Evolutionary conservation across 169 alveolate genomes (phyloP).

Genomic region (Sarcocystis neurona): DNA sequence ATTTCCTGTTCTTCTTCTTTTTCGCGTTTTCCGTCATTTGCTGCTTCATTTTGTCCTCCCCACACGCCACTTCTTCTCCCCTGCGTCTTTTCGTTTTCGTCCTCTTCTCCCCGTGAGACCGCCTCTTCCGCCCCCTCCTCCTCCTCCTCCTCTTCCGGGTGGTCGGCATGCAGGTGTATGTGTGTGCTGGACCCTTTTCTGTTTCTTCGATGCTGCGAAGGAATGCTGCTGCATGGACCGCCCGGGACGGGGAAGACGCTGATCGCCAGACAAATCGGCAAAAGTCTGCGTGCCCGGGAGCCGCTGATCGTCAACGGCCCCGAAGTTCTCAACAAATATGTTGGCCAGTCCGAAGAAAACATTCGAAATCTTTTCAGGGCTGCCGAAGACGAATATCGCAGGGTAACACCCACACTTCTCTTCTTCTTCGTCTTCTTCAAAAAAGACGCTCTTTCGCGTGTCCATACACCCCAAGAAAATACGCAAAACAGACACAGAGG

Average conservation of each 20-base stretch:
- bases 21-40: too few relatives aligned
- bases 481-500: neutral
- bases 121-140: neutral
- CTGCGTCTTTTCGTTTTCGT: neutral
- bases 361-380: slow-evolving; percentile 96
- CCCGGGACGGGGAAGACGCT: slow-evolving; percentile 99
- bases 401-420: slow-evolving; percentile 51
- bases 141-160: neutral
- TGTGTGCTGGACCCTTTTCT: neutral
- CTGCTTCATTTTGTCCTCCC: too few relatives aligned
- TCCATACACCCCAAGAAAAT: slow-evolving; percentile 20
- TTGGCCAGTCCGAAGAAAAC: slow-evolving; percentile 99
- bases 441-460: neutral
- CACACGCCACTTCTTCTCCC: too few relatives aligned
- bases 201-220: too few relatives aligned
- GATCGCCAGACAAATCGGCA: slow-evolving; percentile 99
- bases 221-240: slow-evolving; percentile 98
- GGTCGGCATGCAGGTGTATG: neutral
- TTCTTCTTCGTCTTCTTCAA: neutral
- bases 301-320: slow-evolving; percentile 92
- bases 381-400: slow-evolving; percentile 95
- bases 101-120: neutral
- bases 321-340: slow-evolving; percentile 83
- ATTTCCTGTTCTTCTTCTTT: too few relatives aligned
- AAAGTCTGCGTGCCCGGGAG: slow-evolving; percentile 93